Percentiles rank a stretch among this genome's conserved stretches.
phyloP scores from a whole-genome alignment of 1,284 basidiomycete species.

The Papiliotrema flavescens region DNA sequence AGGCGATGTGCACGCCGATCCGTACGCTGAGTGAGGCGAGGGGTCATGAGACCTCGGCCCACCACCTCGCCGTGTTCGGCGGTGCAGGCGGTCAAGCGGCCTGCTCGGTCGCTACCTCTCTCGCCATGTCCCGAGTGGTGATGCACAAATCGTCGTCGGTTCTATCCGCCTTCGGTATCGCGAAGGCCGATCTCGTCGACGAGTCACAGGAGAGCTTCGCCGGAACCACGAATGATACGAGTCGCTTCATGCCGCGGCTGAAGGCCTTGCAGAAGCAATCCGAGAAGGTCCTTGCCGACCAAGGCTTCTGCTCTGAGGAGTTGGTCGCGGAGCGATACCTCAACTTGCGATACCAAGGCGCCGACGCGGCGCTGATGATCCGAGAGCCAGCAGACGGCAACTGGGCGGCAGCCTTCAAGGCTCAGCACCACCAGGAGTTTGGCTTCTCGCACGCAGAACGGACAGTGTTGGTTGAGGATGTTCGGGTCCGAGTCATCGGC shows the following conservation, averaged over 20 bases:
- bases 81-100: constrained; percentile 90
- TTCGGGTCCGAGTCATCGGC: constrained; percentile 86
- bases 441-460: constrained; percentile 82
- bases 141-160: constrained; percentile 84
- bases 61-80: constrained; percentile 83
- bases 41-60: constrained; percentile 77
- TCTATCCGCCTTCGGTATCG: constrained; percentile 83
- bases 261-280: constrained; percentile 67
- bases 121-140: constrained; percentile 78
- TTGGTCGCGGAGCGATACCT: constrained; percentile 75
- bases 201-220: constrained; percentile 85
- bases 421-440: constrained; percentile 76
- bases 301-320: constrained; percentile 72
- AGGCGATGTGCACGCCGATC: constrained; percentile 91
- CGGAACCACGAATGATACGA: constrained; percentile 53
- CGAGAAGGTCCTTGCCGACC: constrained; percentile 61
- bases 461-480: constrained; percentile 77
- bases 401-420: constrained; percentile 73
- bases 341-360: constrained; percentile 82
- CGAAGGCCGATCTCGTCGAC: constrained; percentile 73
- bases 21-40: constrained; percentile 85
- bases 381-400: constrained; percentile 62
- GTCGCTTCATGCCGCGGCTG: constrained; percentile 53
- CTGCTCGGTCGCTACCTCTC: constrained; percentile 67
- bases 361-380: constrained; percentile 85